phyloP scores from a whole-genome alignment of 352 stramenopile species.

The Aphanomyces cochlioides region DNA sequence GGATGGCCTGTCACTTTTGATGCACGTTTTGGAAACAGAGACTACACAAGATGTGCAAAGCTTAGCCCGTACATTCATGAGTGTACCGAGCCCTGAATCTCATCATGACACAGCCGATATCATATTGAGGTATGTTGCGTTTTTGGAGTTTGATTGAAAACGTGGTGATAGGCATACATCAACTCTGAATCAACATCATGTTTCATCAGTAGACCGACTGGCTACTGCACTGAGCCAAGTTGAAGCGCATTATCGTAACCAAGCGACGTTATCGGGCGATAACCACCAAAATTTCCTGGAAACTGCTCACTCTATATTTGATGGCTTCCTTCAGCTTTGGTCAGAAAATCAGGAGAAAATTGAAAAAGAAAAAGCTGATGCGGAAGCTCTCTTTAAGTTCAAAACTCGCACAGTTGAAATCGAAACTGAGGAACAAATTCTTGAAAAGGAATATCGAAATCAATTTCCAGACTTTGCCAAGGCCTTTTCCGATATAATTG shows the following conservation, averaged over 20 bases:
- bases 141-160: not conserved
- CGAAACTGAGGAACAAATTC: constrained; percentile 73
- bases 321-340: constrained; percentile 81
- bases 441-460: constrained; percentile 85
- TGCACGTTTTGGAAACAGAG: constrained; percentile 21
- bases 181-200: constrained; percentile 32
- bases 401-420: constrained; percentile 78
- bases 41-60: constrained; percentile 23
- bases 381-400: constrained; percentile 82
- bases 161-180: not conserved
- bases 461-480: constrained; percentile 92
- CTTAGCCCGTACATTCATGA: constrained; percentile 17
- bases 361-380: constrained; percentile 64
- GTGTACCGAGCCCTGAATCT: constrained; percentile 12
- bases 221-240: constrained; percentile 26
- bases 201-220: constrained; percentile 51
- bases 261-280: constrained; percentile 31
- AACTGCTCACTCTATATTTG: constrained; percentile 71
- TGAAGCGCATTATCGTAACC: constrained; percentile 29
- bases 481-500: constrained; percentile 46
- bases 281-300: constrained; percentile 35
- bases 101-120: constrained; percentile 1
- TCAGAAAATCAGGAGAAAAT: constrained; percentile 76
- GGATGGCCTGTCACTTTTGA: constrained; percentile 74
- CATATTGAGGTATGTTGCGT: constrained; percentile 14